These are phyloP conservation scores for Apophysomyces sp. DNA, from an alignment of 371 early-diverging fungal species.

Conservation along the genomic window DNA sequence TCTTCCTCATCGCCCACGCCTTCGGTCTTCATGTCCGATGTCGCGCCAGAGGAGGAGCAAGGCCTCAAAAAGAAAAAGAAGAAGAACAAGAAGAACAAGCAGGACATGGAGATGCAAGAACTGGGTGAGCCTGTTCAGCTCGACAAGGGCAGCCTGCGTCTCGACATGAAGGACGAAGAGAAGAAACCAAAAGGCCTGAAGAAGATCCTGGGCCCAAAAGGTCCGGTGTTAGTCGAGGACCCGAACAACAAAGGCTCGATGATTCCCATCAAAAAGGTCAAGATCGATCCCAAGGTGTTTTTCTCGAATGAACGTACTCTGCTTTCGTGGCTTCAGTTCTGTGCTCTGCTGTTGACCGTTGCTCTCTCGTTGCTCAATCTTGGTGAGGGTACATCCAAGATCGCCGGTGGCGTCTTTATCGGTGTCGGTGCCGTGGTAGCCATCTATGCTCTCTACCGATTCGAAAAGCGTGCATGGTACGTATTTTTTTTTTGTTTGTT, in stretches of 20 bases:
- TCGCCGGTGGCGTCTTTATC: slow-evolving; percentile 79
- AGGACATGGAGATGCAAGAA: background rate
- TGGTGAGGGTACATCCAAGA: slow-evolving; percentile 73
- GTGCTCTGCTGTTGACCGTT: slow-evolving; percentile 72
- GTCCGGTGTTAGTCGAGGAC: background rate
- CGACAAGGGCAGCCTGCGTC: slow-evolving; percentile 4
- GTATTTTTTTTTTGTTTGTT: too few species aligned
- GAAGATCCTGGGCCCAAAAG: background rate
- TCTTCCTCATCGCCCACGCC: background rate
- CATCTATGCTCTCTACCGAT: slow-evolving; percentile 84
- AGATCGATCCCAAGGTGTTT: slow-evolving; percentile 99
- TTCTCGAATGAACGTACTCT: slow-evolving; percentile 99
- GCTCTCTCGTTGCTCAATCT: slow-evolving; percentile 86
- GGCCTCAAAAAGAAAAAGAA: slow-evolving; percentile 4
- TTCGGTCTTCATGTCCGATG: slow-evolving; percentile 7
- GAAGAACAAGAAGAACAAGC: background rate
- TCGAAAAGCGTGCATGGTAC: slow-evolving; percentile 80
- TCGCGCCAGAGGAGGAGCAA: background rate
- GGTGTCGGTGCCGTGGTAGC: slow-evolving; percentile 71
- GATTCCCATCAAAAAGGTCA: slow-evolving; percentile 68
- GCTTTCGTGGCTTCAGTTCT: slow-evolving; percentile 86
- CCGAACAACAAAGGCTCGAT: slow-evolving; percentile 4
- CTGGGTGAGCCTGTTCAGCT: slow-evolving; percentile 12
- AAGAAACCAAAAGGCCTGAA: slow-evolving; percentile 3
- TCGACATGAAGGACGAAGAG: slow-evolving; percentile 6